phyloP scores from a whole-genome alignment of 768 basidiomycete genomes.

The Tremella yokohamensis region DNA sequence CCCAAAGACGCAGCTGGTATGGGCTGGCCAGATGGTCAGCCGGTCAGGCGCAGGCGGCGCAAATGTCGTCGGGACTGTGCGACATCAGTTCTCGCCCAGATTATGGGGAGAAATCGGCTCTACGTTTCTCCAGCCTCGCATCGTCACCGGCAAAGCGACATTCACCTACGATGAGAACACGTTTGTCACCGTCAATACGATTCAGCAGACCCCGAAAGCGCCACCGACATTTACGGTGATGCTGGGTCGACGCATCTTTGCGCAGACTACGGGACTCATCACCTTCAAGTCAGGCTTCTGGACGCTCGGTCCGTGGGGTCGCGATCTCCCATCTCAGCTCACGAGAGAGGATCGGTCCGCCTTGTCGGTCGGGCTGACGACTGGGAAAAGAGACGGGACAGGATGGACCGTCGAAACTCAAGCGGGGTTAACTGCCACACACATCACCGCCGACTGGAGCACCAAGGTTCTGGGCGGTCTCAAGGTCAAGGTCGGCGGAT shows the following conservation, averaged over 20 bases:
- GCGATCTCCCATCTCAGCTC: constrained; percentile 18
- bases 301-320: constrained; percentile 50
- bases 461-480: constrained; percentile 45
- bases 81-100: constrained; percentile 71
- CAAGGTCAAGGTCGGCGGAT: constrained; percentile 42
- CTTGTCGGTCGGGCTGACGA: constrained; percentile 46
- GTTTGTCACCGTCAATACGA: constrained; percentile 44
- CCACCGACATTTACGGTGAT: constrained; percentile 50
- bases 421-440: constrained; percentile 36
- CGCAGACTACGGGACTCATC: constrained; percentile 49
- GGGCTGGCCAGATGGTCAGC: constrained; percentile 47
- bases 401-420: constrained; percentile 49
- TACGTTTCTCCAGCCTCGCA: constrained; percentile 38
- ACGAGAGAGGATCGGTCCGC: constrained; percentile 31
- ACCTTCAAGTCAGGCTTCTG: constrained; percentile 48
- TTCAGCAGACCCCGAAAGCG: constrained; percentile 36
- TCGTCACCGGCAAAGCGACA: constrained; percentile 40
- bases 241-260: constrained; percentile 48
- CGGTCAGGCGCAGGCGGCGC: constrained; percentile 51
- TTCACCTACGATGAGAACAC: constrained; percentile 45
- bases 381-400: constrained; percentile 30
- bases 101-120: constrained; percentile 53
- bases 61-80: constrained; percentile 65
- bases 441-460: constrained; percentile 42
- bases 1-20: constrained; percentile 41